Base-by-base conservation (phyloP, 345 rosid species). In the Dimocarpus longan region DNA sequence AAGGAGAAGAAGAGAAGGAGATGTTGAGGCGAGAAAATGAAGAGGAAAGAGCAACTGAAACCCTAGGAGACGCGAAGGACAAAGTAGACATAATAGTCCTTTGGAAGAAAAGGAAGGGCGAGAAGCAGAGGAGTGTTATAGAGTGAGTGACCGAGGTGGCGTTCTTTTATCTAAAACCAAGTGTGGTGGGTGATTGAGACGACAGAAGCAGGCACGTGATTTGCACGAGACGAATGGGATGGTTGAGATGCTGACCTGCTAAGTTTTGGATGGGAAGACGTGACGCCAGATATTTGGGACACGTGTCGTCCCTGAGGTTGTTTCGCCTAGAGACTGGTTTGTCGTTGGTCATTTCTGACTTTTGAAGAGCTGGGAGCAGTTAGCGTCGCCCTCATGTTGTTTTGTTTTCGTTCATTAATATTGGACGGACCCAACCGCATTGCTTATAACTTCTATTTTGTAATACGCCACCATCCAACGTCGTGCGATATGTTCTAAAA, bases 11-110 rank as follows among this genome's bases (percentile, higher is more conserved):
- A 54, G 86, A 80, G 56, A 82, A 68, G 60, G 78, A 68, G n/a
- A 82, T 78, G 66, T 68, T 66, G 68, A 39, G 73, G 68, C 40
- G 56, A 43, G 13, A 44, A 73, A 24, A 26, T 21, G 70, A 54
- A 40, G 70, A 28, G 0, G 70, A 75, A 9, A 81, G 60, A 21
- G 73, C n/a, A 50, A 72, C 28, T 72, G 87, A 80, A 84, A 76
- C 80, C 85, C 84, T 68, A 80, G 85, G 76, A 76, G 86, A 74
- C 65, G 90, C 65, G 80, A 84, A 82, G 75, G 86, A 76, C 78
- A 82, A 65, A 66, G 80, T 81, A 71, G 87, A 83, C 91, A 86
- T 68, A 79, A 86, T 68, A 79, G 82, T 39, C 63, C 80, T 32
- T 67, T 74, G 46, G 82, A 19, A 75, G 50, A 79, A 57, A 84